phyloP scores from a whole-genome alignment of 371 early-diverging fungal genomes.

The Mortierella sp. region DNA sequence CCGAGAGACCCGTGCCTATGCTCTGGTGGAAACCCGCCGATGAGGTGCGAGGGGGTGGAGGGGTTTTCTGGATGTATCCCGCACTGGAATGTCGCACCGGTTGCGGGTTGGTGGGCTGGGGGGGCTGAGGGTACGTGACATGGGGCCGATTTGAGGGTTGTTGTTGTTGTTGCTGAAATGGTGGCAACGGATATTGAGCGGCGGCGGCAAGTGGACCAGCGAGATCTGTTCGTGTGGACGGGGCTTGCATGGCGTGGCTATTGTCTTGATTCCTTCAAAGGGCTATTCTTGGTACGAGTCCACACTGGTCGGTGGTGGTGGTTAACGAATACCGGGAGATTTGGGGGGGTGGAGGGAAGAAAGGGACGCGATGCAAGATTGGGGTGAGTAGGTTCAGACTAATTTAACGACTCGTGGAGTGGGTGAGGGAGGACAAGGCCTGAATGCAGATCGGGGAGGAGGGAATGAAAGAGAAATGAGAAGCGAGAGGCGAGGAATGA shows the following conservation, averaged over 20 bases:
- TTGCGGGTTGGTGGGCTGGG: slow-evolving; percentile 4
- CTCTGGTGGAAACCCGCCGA: not conserved
- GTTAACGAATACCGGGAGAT: no score
- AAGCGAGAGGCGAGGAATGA: not conserved
- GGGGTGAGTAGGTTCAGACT: no score
- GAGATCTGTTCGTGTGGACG: not conserved
- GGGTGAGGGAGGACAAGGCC: not conserved
- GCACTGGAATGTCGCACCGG: not conserved
- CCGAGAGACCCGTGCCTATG: no score
- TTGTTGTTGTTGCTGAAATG: not conserved
- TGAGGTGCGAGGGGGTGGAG: not conserved
- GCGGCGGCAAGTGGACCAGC: no score
- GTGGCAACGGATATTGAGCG: not conserved
- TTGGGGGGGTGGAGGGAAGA: no score
- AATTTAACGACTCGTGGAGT: not conserved
- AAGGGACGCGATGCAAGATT: no score
- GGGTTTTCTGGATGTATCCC: not conserved
- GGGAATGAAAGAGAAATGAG: not conserved
- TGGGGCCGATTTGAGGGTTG: not conserved
- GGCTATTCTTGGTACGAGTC: no score
- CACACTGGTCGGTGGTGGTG: no score
- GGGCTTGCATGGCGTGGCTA: not conserved
- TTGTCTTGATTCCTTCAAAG: no score
- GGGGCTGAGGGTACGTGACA: slow-evolving; percentile 10
- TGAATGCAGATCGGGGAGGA: not conserved